Base-by-base conservation (phyloP, 164 flowering plant species). In the Vitis rupestris region DNA sequence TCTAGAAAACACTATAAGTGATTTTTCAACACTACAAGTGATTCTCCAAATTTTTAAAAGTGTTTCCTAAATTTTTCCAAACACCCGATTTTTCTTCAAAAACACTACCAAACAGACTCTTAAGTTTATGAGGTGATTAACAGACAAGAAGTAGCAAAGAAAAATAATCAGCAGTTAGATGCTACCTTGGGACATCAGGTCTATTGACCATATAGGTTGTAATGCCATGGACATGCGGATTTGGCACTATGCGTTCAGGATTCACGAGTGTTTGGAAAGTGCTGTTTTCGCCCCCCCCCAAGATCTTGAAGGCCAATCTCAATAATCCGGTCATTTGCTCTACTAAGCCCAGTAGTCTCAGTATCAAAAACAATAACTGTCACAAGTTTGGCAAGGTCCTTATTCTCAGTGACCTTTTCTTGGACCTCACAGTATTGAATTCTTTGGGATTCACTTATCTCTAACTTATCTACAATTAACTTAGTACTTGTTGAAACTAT, bases 281-380 rank as follows among this genome's bases (percentile, higher is more conserved):
- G 81, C 99, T 90, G 75, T 86, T 86, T 75, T 79, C 79, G 50
- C 99, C 99, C 48, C 99, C 99, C 98, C 2, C 16, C 31, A 66
- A 95, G 89, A 84, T 92, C 97, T 68, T 80, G 95, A 52, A 88
- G 65, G 50, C 93, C 99, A 76, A 94, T 70, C 87, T 94, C 99
- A 68, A 94, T 85, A 29, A 92, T 86, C 62, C 93, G 67, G 8
- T 86, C 88, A 49, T 66, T 71, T 69, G 74, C 77, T 77, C 88
- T 85, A 72, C 87, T 74, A 29, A 92, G 70, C n/a, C 99, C 97
- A 19, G 95, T 90, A 19, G 99, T 92, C 81, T 94, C 97, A 69
- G 86, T 76, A 78, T 94, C 99, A 71, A 90, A 86, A 70, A 83
- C 88, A 64, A 94, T 72, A 63, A 82, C 61, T 13, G 97, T 87